Evolutionary conservation across 106 monocot genomes (phyloP), one percentile per base, ranked within the genome.

Genomic region (Platanthera guangdongensis): DNA sequence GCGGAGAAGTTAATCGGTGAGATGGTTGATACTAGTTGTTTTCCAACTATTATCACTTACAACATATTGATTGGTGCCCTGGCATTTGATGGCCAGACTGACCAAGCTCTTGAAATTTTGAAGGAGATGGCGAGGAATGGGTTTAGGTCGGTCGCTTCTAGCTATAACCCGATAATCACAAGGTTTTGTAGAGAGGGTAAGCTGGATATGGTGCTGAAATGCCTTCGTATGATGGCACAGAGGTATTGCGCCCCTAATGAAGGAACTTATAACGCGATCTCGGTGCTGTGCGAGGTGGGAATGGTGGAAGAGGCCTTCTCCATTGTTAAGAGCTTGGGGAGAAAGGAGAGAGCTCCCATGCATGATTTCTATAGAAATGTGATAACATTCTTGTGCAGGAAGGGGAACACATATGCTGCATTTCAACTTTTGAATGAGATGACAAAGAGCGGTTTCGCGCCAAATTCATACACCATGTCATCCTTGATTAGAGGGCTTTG

Each of bases 201-300:
- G 14, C 57, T 95, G 71, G 79, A 87, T 45, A 83, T 86, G 81
- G 95, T 85, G 39, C 54, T 79, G 3, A 79, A 81, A 15, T 85
- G 83, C 47, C 83, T 95, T n/a, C 85, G 90, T 8, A 77, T 75
- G 77, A 95, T 95, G 95, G 72, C 80, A 65, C 71, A 79, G 49
- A 68, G 76, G 52, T 59, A 82, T 53, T 87, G 88, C 76, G 6
- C 59, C 21, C 79, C 85, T 8, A 92, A 87, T 76, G 88, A 86
- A 12, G 95, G 95, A 28, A 95, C 95, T n/a, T 95, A 88, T 60
- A 87, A 88, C 77, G 95, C 95, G 2, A 82, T 95, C 67, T 83
- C 92, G 0, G 72, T 88, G 28, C 88, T 95, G 73, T 92, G 92
- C 67, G 82, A 76, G 51, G 80, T 88, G 59, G 88, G 88, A 7